Conservation (phyloP, 2,329 filamentous ascomycete genomes). For the Apiospora aurea region DNA sequence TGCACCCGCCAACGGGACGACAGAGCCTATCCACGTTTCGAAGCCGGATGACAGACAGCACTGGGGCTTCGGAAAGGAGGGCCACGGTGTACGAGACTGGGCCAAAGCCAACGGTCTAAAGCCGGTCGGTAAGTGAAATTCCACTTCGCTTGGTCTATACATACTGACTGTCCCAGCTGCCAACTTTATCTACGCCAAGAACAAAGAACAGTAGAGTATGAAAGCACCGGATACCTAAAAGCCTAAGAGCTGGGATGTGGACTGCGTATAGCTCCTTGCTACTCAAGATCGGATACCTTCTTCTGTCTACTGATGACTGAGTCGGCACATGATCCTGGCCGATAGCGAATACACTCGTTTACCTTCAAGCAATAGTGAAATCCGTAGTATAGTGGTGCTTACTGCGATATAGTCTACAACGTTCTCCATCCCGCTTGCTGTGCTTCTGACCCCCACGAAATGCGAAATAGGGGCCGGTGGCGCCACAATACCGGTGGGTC, state of each 20-base stretch:
- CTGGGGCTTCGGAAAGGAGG: conserved; percentile 47
- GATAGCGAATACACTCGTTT: not conserved
- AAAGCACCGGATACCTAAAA: not conserved
- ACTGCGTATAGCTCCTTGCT: not conserved
- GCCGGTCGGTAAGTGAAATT: conserved; percentile 48
- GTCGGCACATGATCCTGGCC: not conserved
- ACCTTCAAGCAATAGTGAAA: no score
- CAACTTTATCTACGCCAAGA: conserved; percentile 27
- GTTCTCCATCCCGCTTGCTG: no score
- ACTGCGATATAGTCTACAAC: no score
- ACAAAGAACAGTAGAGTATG: conserved; percentile 22
- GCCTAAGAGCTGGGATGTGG: not conserved
- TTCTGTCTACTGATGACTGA: no score
- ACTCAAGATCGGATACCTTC: not conserved
- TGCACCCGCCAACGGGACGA: conserved; percentile 48
- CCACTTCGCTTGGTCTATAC: not conserved
- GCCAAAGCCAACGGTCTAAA: conserved; percentile 49
- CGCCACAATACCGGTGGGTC: not conserved
- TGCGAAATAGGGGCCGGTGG: not conserved
- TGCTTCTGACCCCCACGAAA: no score
- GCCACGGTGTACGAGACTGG: conserved; percentile 50
- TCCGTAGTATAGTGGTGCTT: no score
- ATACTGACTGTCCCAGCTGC: conserved; percentile 21
- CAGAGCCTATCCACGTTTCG: conserved; percentile 42
- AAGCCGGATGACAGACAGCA: conserved; percentile 47